These are phyloP conservation scores for Schwanniomyces yamadae DNA, from an alignment of 805 yeast genomes.

Conservation along the genomic window DNA sequence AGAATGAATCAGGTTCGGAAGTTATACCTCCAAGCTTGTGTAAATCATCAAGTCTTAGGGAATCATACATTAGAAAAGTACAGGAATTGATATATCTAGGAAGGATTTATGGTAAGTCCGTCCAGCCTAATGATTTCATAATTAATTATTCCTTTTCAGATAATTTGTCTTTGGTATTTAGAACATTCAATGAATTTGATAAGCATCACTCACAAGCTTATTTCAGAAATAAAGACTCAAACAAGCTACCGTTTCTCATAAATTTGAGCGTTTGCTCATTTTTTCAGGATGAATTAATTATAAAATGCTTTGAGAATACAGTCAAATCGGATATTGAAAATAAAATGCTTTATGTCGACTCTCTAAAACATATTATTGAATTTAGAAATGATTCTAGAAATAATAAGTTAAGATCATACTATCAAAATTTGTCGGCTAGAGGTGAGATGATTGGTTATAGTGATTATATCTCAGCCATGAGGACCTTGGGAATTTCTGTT, in stretches of 20 bases:
- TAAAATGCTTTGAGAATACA: conserved; percentile 40
- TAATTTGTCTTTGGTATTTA: conserved; percentile 31
- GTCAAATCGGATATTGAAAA: conserved; percentile 31
- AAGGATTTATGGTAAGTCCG: conserved; percentile 12
- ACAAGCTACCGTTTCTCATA: conserved; percentile 25
- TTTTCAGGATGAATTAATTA: conserved; percentile 41
- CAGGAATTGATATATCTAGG: conserved; percentile 49
- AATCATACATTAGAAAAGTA: conserved; percentile 53
- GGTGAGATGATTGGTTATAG: conserved; percentile 34
- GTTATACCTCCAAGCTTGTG: conserved; percentile 50
- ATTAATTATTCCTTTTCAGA: conserved; percentile 31
- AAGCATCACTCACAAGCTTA: conserved; percentile 28
- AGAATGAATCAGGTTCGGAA: conserved; percentile 25
- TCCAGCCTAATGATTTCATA: conserved; percentile 20
- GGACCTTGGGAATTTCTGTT: conserved; percentile 25
- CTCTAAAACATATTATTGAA: conserved; percentile 24
- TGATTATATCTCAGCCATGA: conserved; percentile 34
- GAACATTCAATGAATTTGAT: conserved; percentile 38
- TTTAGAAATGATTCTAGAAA: conserved; percentile 13
- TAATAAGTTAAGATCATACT: conserved; percentile 28
- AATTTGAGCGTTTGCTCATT: conserved; percentile 29
- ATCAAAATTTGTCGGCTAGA: conserved; percentile 21
- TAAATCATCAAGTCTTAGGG: conserved; percentile 30
- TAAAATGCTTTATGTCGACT: conserved; percentile 37
- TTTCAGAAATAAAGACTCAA: conserved; percentile 21